Percentiles rank a stretch among this genome's conserved stretches.
These are phyloP conservation scores for Penicillium hesseltinei DNA, from an alignment of 2,329 filamentous ascomycete genomes.

Conservation along the genomic window DNA sequence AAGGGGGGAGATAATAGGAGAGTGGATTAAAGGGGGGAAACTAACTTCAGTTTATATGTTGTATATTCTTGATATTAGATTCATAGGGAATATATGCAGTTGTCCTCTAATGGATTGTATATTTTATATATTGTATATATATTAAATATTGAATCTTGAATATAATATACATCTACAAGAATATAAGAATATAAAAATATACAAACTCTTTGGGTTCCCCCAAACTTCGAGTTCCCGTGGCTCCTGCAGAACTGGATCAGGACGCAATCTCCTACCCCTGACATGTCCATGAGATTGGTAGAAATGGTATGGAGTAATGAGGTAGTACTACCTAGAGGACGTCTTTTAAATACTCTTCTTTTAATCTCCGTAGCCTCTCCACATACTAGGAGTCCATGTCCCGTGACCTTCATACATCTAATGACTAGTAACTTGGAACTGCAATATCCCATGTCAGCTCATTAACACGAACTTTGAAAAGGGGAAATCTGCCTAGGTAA, in stretches of 20 bases:
- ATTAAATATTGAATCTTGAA: not conserved
- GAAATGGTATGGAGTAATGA: not conserved
- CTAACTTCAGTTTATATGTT: not conserved
- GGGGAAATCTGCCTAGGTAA: not conserved
- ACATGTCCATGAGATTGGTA: not conserved
- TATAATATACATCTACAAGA: not conserved
- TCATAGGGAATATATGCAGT: not conserved
- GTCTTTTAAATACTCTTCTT: not conserved
- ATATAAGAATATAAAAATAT: not conserved
- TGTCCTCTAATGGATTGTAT: not conserved
- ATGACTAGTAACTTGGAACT: not conserved
- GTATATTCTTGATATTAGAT: not conserved
- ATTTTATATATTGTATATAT: not conserved
- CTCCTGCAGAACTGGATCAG: slow-evolving; percentile 26
- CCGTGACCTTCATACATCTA: not conserved
- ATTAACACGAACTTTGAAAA: not conserved
- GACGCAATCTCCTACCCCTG: slow-evolving; percentile 8
- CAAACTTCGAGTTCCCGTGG: slow-evolving; percentile 19
- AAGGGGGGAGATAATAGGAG: slow-evolving; percentile 32
- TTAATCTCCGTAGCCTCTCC: not conserved
- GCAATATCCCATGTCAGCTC: not conserved
- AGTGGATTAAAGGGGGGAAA: slow-evolving; percentile 23
- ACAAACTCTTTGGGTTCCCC: not conserved
- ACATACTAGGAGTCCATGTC: not conserved
- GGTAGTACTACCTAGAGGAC: not conserved